Evolutionary conservation across 2,329 filamentous ascomycete genomes (phyloP).

Genomic region (Penicillium thymicola): DNA sequence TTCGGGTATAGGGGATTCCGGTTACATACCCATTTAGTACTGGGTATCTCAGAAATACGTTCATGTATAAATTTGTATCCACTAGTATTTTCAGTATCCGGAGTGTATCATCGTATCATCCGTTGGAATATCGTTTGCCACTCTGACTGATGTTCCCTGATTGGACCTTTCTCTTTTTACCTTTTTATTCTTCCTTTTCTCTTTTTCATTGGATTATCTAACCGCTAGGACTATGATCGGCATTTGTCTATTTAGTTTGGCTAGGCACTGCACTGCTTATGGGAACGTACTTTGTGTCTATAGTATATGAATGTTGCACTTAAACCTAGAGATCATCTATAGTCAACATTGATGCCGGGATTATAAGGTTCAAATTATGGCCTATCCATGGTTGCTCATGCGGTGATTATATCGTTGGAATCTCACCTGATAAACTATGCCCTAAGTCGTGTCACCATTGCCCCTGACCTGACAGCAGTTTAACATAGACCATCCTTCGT

Average conservation of each 20-base stretch:
- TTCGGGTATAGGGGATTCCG: not conserved
- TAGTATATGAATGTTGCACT: not conserved
- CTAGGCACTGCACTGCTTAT: not conserved
- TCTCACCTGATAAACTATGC: not conserved
- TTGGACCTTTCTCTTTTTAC: not conserved
- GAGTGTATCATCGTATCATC: not conserved
- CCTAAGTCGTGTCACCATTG: not conserved
- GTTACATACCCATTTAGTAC: not conserved
- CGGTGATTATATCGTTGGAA: not conserved
- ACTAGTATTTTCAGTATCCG: not conserved
- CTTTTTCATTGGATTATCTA: not conserved
- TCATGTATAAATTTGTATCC: not conserved
- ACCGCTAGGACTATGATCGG: not conserved
- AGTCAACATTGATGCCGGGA: too few species aligned
- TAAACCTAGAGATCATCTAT: not conserved
- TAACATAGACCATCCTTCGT: not conserved
- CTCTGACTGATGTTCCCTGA: not conserved
- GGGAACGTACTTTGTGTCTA: not conserved
- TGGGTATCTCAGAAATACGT: not conserved
- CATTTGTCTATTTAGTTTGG: not conserved
- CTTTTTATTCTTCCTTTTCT: not conserved
- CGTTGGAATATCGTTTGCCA: not conserved
- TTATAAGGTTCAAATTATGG: not conserved
- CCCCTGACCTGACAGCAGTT: not conserved
- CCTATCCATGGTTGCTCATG: not conserved